phyloP scores from a whole-genome alignment of 495 filamentous ascomycete species.

The Penicillium cataractarum region DNA sequence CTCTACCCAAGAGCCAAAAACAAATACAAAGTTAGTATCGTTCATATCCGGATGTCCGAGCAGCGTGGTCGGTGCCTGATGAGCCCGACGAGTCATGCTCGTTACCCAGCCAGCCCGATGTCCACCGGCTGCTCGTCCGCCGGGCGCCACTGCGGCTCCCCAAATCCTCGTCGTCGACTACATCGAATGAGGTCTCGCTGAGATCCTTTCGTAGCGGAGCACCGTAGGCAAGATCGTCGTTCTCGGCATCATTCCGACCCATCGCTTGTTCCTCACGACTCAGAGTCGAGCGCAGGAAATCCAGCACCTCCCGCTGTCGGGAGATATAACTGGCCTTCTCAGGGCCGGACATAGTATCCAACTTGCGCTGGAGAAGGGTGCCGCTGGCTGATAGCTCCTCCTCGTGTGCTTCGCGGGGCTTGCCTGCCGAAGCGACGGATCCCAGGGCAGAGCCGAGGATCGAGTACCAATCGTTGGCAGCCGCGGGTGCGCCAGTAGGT shows the following conservation, averaged over 20 bases:
- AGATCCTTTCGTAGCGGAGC: constrained; percentile 67
- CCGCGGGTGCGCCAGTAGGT: constrained; percentile 13
- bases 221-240: constrained; percentile 51
- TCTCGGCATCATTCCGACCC: constrained; percentile 41
- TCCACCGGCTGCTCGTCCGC: constrained; percentile 38
- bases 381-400: constrained; percentile 60
- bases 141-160: constrained; percentile 28
- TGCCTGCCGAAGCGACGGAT: constrained; percentile 45
- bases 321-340: constrained; percentile 72
- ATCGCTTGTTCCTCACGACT: constrained; percentile 68
- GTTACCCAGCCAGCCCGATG: constrained; percentile 44
- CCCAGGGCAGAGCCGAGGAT: constrained; percentile 67
- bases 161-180: constrained; percentile 73
- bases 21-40: constrained; percentile 20
- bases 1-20: not conserved
- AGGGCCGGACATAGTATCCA: constrained; percentile 55
- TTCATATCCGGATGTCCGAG: constrained; percentile 34
- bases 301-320: constrained; percentile 72
- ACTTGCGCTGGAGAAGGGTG: constrained; percentile 66
- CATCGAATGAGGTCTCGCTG: constrained; percentile 81
- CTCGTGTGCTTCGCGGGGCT: constrained; percentile 52
- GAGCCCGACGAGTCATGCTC: constrained; percentile 34
- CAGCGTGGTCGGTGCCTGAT: constrained; percentile 38
- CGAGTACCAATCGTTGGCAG: constrained; percentile 67
- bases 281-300: constrained; percentile 70